Percentiles rank a stretch among this genome's conserved stretches.
Conservation (phyloP, 768 basidiomycete genomes). For the Agaricus blazei region DNA sequence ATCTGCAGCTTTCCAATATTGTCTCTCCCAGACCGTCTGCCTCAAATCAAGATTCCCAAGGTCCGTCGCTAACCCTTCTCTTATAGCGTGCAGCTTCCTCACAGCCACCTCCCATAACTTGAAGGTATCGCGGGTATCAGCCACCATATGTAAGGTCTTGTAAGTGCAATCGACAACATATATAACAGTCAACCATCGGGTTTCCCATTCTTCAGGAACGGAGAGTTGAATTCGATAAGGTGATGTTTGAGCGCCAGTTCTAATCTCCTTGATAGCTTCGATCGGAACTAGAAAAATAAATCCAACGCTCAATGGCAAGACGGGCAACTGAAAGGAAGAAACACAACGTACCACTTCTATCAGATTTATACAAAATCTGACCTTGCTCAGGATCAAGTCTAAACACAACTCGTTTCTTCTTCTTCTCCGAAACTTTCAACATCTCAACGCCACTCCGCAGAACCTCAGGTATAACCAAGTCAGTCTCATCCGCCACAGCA, state of each 20-base stretch:
- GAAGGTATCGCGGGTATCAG: slow-evolving; percentile 46
- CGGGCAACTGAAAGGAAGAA: neutral
- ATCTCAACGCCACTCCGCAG: slow-evolving; percentile 61
- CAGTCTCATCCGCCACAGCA: slow-evolving; percentile 2
- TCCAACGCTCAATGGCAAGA: neutral
- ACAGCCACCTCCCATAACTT: slow-evolving; percentile 57
- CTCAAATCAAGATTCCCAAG: slow-evolving; percentile 58
- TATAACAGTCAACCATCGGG: slow-evolving; percentile 82
- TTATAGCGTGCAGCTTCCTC: slow-evolving; percentile 54
- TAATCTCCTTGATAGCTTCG: slow-evolving; percentile 83
- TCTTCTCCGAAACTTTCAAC: slow-evolving; percentile 77
- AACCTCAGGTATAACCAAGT: slow-evolving; percentile 35
- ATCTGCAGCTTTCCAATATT: slow-evolving; percentile 77
- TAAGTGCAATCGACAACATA: slow-evolving; percentile 73
- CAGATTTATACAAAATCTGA: slow-evolving; percentile 67
- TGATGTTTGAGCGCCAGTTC: slow-evolving; percentile 63
- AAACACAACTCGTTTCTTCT: slow-evolving; percentile 63
- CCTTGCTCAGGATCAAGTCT: slow-evolving; percentile 74
- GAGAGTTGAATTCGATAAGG: slow-evolving; percentile 71
- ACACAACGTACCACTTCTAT: slow-evolving; percentile 47
- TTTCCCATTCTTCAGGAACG: slow-evolving; percentile 53
- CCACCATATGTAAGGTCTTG: slow-evolving; percentile 84
- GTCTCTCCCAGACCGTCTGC: slow-evolving; percentile 71
- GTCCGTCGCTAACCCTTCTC: slow-evolving; percentile 67
- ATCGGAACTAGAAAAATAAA: slow-evolving; percentile 57